Conservation (phyloP, 805 yeast genomes). For the Candida alai region DNA sequence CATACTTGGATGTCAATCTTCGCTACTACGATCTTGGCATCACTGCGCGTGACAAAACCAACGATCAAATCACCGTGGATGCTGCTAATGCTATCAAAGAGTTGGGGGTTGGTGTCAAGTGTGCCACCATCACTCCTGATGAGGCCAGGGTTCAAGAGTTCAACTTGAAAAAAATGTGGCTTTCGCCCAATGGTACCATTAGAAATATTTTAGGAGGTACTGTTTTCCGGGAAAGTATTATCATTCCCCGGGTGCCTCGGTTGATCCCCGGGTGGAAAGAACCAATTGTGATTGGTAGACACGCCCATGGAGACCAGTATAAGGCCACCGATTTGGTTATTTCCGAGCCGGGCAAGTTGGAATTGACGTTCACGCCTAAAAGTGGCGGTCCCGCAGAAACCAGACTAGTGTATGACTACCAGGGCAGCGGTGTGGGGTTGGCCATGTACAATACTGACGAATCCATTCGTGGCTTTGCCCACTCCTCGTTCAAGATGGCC, state of each 20-base stretch:
- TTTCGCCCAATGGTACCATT: constrained; percentile 81
- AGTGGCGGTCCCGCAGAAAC: constrained; percentile 48
- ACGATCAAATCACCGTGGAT: constrained; percentile 71
- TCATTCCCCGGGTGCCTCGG: constrained; percentile 73
- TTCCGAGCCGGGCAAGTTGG: constrained; percentile 63
- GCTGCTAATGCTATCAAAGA: constrained; percentile 73
- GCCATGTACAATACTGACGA: constrained; percentile 85
- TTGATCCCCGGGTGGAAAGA: constrained; percentile 77
- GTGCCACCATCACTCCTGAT: constrained; percentile 85
- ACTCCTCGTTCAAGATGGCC: constrained; percentile 75
- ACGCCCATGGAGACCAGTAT: constrained; percentile 82
- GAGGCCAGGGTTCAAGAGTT: constrained; percentile 77
- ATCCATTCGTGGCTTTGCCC: constrained; percentile 74
- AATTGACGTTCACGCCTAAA: constrained; percentile 63
- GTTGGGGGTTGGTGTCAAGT: constrained; percentile 77
- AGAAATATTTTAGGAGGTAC: constrained; percentile 81
- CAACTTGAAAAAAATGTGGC: constrained; percentile 74
- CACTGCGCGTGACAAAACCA: constrained; percentile 62
- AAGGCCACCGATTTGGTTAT: constrained; percentile 73
- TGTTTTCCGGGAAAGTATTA: constrained; percentile 80
- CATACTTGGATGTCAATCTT: constrained; percentile 68
- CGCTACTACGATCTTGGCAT: constrained; percentile 75
- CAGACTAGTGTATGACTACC: constrained; percentile 56
- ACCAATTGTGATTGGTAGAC: constrained; percentile 83
- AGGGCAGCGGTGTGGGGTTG: constrained; percentile 69